Evolutionary conservation across 78 protist species (phyloP).

Genomic region (Chrysochromulina parva): DNA sequence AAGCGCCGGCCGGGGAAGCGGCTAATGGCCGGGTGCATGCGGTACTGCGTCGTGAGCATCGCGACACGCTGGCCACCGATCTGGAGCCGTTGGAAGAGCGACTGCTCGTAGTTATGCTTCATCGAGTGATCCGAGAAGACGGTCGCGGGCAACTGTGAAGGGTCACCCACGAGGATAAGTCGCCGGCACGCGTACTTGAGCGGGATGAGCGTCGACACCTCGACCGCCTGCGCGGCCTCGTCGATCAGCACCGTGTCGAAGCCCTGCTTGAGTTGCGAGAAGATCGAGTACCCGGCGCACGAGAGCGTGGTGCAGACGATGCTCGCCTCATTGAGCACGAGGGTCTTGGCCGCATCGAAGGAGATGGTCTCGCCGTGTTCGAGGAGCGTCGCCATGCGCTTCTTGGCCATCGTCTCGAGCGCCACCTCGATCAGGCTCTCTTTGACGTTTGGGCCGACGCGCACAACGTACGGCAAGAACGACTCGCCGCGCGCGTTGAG

Average conservation of each 20-base stretch:
- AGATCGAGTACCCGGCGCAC: conserved; percentile 15
- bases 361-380: background rate
- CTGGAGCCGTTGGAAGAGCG: conserved; percentile 44
- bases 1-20: conserved; percentile 37
- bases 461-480: background rate
- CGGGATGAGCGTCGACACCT: conserved; percentile 38
- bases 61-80: background rate
- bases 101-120: background rate
- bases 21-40: conserved; percentile 59
- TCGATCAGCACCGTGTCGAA: conserved; percentile 20
- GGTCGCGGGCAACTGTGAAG: conserved; percentile 44
- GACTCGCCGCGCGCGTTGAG: background rate
- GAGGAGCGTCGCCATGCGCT: too few species aligned
- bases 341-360: background rate
- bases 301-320: conserved; percentile 28
- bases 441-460: conserved; percentile 12
- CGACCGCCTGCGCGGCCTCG: conserved; percentile 35
- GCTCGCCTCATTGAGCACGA: background rate
- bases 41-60: conserved; percentile 36
- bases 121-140: background rate
- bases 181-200: background rate
- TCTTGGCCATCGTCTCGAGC: background rate
- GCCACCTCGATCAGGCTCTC: background rate
- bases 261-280: background rate
- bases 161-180: conserved; percentile 42